A percentile compares a stretch with the other conserved stretches of the same genome.
phyloP scores from a whole-genome alignment of 2,329 filamentous ascomycete species.

The Aspergillus sp. region DNA sequence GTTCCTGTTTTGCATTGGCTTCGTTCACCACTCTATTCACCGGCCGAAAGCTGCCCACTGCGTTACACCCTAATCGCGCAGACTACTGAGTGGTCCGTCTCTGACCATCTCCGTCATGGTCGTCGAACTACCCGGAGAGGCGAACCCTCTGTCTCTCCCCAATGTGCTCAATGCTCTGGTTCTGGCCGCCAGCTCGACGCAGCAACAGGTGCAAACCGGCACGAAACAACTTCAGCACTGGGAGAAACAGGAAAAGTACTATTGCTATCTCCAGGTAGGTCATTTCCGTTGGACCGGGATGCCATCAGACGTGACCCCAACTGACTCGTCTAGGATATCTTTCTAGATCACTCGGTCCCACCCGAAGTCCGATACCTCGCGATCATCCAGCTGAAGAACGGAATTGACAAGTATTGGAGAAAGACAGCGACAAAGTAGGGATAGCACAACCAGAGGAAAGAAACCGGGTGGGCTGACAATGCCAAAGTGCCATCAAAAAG shows the following conservation, averaged over 20 bases:
- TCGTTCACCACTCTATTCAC: conserved; percentile 1
- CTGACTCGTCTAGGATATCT: conserved; percentile 60
- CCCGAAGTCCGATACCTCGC: conserved; percentile 81
- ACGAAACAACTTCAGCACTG: conserved; percentile 69
- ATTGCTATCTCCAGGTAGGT: conserved; percentile 65
- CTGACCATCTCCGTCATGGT: conserved; percentile 51
- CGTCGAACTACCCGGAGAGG: conserved; percentile 79
- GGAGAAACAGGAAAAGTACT: conserved; percentile 67
- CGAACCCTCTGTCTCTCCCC: conserved; percentile 65
- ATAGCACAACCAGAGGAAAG: background rate
- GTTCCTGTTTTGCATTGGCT: background rate
- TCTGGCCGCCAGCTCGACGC: conserved; percentile 62
- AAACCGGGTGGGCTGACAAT: conserved; percentile 17
- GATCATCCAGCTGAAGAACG: conserved; percentile 93
- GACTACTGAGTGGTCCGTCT: conserved; percentile 3
- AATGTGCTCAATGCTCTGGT: conserved; percentile 66
- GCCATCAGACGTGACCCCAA: no score
- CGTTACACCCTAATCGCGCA: background rate
- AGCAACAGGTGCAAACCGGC: conserved; percentile 65
- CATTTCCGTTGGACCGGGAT: background rate
- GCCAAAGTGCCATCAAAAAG: conserved; percentile 55
- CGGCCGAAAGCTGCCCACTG: conserved; percentile 4
- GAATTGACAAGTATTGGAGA: conserved; percentile 93
- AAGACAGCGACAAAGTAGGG: conserved; percentile 67
- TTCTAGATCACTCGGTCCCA: conserved; percentile 75